phyloP scores from a whole-genome alignment of 192 early-diverging fungal genomes.

The Phycomyces nitens region DNA sequence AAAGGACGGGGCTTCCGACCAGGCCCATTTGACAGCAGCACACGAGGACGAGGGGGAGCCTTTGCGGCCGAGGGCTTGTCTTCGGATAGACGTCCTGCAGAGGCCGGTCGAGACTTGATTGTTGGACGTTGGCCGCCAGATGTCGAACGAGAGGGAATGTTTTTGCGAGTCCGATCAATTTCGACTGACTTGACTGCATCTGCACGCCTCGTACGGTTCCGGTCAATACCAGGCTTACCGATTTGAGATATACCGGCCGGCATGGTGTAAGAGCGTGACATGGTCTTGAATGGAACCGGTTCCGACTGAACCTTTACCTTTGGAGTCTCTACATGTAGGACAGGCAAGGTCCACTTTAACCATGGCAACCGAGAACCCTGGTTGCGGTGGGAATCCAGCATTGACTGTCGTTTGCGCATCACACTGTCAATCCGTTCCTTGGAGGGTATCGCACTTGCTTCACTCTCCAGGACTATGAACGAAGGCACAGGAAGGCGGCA shows the following conservation, averaged over 20 bases:
- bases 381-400: constrained; percentile 20
- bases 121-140: neutral
- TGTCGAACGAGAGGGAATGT: neutral
- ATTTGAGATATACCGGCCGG: constrained; percentile 1
- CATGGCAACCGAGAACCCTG: constrained; percentile 33
- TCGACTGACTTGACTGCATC: neutral
- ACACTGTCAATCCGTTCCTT: constrained; percentile 23
- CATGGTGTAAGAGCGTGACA: constrained; percentile 11
- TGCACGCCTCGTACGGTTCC: neutral
- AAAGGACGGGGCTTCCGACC: constrained; percentile 5
- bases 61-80: neutral
- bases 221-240: neutral
- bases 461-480: constrained; percentile 5
- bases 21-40: neutral
- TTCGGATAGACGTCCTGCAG: neutral
- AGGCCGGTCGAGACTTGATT: neutral
- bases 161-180: neutral
- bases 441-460: constrained; percentile 10
- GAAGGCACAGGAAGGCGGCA: constrained; percentile 26
- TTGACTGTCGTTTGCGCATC: constrained; percentile 21
- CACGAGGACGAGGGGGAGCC: neutral
- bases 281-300: neutral
- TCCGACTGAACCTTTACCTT: neutral
- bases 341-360: constrained; percentile 6
- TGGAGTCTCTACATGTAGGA: neutral